Evolutionary conservation across 2,329 filamentous ascomycete genomes (phyloP).

Genomic region (Penicillium verrucosum): DNA sequence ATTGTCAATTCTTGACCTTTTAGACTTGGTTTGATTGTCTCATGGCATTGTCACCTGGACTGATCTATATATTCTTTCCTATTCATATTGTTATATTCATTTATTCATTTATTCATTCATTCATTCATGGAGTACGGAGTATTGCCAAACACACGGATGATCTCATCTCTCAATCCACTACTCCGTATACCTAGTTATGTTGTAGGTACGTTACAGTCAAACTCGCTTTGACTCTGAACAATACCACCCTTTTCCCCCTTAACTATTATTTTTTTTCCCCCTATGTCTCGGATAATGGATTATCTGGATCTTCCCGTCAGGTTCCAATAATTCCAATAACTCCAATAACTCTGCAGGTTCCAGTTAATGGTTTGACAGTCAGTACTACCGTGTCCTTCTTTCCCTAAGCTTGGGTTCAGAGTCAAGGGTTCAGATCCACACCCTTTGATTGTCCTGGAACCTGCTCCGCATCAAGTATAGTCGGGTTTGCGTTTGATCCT

Average conservation of each 20-base stretch:
- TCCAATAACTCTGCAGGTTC: not conserved
- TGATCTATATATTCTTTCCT: not conserved
- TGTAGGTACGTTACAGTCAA: not conserved
- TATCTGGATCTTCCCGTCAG: not conserved
- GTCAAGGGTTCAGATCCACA: not conserved
- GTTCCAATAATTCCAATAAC: not conserved
- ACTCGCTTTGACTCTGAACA: not conserved
- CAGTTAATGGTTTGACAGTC: not conserved
- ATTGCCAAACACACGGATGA: not conserved
- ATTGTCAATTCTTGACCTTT: too few species aligned
- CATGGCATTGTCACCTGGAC: not conserved
- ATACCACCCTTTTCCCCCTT: not conserved
- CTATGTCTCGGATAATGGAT: constrained; percentile 1
- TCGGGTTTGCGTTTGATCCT: constrained; percentile 11
- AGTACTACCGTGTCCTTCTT: constrained; percentile 17
- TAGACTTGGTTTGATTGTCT: not conserved
- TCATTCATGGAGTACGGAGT: too few species aligned
- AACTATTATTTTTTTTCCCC: not conserved
- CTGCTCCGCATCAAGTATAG: constrained; percentile 15
- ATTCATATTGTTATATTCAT: not conserved
- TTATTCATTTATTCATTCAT: too few species aligned
- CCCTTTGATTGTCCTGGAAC: constrained; percentile 8
- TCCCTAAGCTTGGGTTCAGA: not conserved
- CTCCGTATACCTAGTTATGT: too few species aligned
- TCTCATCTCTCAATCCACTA: not conserved